phyloP scores from a whole-genome alignment of 805 yeast genomes.

The Ogataea haglerorum region DNA sequence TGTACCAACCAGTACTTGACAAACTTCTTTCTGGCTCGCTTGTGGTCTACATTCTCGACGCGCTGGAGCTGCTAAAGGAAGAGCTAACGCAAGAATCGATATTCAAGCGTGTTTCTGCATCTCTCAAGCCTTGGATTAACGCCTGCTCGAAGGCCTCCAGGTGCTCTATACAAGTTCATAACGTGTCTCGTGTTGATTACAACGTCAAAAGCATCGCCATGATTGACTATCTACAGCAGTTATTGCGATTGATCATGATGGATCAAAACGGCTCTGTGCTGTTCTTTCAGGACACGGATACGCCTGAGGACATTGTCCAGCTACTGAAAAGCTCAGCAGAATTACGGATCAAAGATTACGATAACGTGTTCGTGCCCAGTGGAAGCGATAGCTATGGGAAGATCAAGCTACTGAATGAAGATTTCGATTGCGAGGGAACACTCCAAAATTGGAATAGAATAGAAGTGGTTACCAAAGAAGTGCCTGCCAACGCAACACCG shows the following conservation, averaged over 20 bases:
- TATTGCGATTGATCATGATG: conserved; percentile 18
- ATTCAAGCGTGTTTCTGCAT: background rate
- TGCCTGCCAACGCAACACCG: background rate
- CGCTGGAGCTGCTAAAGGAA: background rate
- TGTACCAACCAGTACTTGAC: background rate
- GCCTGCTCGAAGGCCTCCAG: background rate
- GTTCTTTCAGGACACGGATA: conserved; percentile 7
- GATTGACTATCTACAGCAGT: conserved; percentile 28
- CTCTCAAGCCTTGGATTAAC: conserved; percentile 3
- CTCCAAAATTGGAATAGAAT: conserved; percentile 10
- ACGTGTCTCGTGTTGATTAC: conserved; percentile 16
- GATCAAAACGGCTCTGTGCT: conserved; percentile 12
- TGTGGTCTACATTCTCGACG: background rate
- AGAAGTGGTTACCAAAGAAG: too few species aligned
- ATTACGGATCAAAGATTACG: conserved; percentile 17
- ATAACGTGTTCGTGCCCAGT: conserved; percentile 36
- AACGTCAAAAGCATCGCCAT: conserved; percentile 15
- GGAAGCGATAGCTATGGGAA: conserved; percentile 54
- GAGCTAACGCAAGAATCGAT: background rate
- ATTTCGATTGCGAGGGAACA: conserved; percentile 27
- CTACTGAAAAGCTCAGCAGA: background rate
- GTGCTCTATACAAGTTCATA: conserved; percentile 6
- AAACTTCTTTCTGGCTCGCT: background rate
- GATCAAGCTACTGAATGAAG: conserved; percentile 39
- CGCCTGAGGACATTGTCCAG: background rate